Conservation (phyloP, 345 rosid species). For the Eucalyptus coolabah region DNA sequence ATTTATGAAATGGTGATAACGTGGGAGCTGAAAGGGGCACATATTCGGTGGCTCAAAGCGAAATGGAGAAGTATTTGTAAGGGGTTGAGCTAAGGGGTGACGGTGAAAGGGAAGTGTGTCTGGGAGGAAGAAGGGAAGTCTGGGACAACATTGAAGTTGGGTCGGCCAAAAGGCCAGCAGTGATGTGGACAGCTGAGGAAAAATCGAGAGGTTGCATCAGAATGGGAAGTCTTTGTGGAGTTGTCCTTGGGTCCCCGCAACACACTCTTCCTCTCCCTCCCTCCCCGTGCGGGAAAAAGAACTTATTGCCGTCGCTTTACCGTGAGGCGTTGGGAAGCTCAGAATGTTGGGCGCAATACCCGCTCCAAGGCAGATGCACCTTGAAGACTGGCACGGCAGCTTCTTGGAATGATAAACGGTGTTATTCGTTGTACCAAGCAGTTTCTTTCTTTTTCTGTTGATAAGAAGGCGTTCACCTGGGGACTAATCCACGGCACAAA, state of each 20-base stretch:
- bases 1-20: not conserved
- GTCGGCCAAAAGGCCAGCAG: slow-evolving; percentile 61
- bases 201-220: not conserved
- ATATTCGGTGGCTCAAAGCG: not conserved
- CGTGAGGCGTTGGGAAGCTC: not conserved
- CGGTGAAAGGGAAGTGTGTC: slow-evolving; percentile 3
- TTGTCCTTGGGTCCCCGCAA: not conserved
- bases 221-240: not conserved
- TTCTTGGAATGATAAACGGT: not conserved
- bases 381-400: not conserved
- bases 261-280: not conserved
- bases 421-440: not conserved
- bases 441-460: not conserved
- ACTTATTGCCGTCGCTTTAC: not conserved
- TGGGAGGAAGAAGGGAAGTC: slow-evolving; percentile 7
- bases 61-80: not conserved
- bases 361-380: not conserved
- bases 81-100: not conserved
- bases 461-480: not conserved
- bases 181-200: slow-evolving; percentile 30
- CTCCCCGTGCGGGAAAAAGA: not conserved
- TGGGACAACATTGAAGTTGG: slow-evolving; percentile 36
- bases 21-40: not conserved
- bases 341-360: not conserved
- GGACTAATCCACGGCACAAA: no score